These are phyloP conservation scores for Rhizopogon sp. DNA, from an alignment of 768 basidiomycete species.

Conservation along the genomic window DNA sequence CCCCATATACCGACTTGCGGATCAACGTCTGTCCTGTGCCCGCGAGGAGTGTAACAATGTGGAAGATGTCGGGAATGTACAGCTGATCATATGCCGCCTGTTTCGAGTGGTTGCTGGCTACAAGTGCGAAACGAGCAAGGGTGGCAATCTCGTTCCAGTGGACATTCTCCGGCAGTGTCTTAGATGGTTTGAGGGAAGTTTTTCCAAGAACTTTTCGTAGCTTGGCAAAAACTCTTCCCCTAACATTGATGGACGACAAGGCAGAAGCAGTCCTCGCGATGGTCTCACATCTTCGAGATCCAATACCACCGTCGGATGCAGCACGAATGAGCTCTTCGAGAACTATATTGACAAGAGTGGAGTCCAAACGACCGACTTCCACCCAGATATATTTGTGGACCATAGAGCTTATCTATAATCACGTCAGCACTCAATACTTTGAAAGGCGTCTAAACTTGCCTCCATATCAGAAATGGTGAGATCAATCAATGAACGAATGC, in stretches of 20 bases:
- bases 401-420: constrained; percentile 52
- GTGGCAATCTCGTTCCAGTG: constrained; percentile 83
- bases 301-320: constrained; percentile 80
- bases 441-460: constrained; percentile 33
- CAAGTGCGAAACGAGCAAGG: constrained; percentile 68
- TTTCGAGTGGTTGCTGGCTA: constrained; percentile 63
- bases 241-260: constrained; percentile 69
- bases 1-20: constrained; percentile 77
- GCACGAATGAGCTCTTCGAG: constrained; percentile 77
- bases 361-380: constrained; percentile 68
- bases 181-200: constrained; percentile 59
- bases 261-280: constrained; percentile 71
- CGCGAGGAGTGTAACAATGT: constrained; percentile 74
- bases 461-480: constrained; percentile 68
- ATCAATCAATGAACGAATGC: constrained; percentile 74
- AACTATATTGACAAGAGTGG: constrained; percentile 61
- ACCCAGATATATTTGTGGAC: constrained; percentile 76
- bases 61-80: constrained; percentile 78
- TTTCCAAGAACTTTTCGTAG: constrained; percentile 79
- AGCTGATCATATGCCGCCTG: constrained; percentile 65
- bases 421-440: constrained; percentile 1
- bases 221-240: constrained; percentile 73
- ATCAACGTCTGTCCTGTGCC: constrained; percentile 70
- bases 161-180: constrained; percentile 60
- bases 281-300: constrained; percentile 68